phyloP scores from a whole-genome alignment of 192 early-diverging fungal genomes.

The Coemansia sp. region DNA sequence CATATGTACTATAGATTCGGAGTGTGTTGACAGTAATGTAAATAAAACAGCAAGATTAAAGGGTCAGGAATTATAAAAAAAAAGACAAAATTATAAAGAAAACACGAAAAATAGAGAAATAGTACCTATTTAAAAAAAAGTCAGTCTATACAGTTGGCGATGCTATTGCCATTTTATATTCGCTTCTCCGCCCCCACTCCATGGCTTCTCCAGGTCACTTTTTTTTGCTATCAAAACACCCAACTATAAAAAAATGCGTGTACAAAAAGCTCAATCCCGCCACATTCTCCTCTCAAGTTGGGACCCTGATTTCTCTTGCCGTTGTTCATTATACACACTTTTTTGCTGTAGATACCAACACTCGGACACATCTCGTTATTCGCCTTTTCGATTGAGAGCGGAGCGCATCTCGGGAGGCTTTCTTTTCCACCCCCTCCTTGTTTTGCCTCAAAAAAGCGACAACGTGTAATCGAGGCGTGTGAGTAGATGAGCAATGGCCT shows the following conservation, averaged over 20 bases:
- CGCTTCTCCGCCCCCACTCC: not conserved
- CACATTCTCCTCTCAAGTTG: not conserved
- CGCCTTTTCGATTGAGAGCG: not conserved
- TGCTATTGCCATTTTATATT: not conserved
- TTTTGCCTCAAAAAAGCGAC: not conserved
- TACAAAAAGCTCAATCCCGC: not conserved
- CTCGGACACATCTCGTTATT: not conserved
- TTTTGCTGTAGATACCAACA: constrained; percentile 4
- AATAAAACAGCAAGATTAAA: not conserved
- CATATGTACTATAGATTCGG: not conserved
- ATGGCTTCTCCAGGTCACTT: not conserved
- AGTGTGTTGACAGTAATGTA: not conserved
- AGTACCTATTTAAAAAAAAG: not conserved
- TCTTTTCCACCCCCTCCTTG: not conserved
- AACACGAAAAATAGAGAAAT: constrained; percentile 4
- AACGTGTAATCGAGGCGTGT: not conserved
- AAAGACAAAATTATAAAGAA: not conserved
- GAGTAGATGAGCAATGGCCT: constrained; percentile 6
- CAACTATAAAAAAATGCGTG: not conserved
- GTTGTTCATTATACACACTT: constrained; percentile 1
- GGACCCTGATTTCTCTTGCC: constrained; percentile 5
- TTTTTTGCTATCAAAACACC: not conserved
- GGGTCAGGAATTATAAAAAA: not conserved
- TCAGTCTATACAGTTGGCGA: not conserved
- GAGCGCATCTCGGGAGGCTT: not conserved